These are phyloP conservation scores for Cadophora gregata DNA, from an alignment of 2,329 filamentous ascomycete genomes.

Conservation along the genomic window DNA sequence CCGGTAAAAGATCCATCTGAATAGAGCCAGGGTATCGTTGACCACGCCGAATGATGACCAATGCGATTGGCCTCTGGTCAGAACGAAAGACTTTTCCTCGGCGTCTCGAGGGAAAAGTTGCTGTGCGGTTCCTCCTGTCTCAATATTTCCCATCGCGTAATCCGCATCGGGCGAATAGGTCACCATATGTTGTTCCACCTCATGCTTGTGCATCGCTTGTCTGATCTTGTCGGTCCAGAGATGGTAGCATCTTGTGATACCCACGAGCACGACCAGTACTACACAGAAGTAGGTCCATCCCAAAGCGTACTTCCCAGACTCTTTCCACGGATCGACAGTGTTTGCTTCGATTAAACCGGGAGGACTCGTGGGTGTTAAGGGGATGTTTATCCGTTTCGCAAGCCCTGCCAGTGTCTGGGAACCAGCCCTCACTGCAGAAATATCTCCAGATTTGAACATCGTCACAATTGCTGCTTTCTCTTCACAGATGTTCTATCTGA, in stretches of 20 bases:
- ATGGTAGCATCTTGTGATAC: slow-evolving; percentile 79
- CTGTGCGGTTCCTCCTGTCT: slow-evolving; percentile 60
- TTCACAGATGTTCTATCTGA: slow-evolving; percentile 12
- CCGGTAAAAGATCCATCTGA: slow-evolving; percentile 87
- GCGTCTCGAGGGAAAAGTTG: slow-evolving; percentile 73
- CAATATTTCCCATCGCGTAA: slow-evolving; percentile 65
- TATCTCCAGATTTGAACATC: slow-evolving; percentile 30
- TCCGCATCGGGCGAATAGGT: slow-evolving; percentile 60
- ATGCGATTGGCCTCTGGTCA: slow-evolving; percentile 68
- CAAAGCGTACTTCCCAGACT: slow-evolving; percentile 84
- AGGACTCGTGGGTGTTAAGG: slow-evolving; percentile 63
- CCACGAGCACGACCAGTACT: slow-evolving; percentile 69
- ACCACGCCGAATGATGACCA: slow-evolving; percentile 75
- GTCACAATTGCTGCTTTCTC: slow-evolving; percentile 12
- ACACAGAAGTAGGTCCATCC: slow-evolving; percentile 90
- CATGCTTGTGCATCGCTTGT: slow-evolving; percentile 86
- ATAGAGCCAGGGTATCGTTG: slow-evolving; percentile 82
- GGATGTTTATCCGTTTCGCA: slow-evolving; percentile 60
- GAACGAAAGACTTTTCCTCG: slow-evolving; percentile 58
- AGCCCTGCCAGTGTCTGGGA: slow-evolving; percentile 40
- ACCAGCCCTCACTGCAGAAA: slow-evolving; percentile 33
- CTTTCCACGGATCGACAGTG: slow-evolving; percentile 76
- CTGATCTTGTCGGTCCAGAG: slow-evolving; percentile 93
- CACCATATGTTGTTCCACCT: slow-evolving; percentile 70
- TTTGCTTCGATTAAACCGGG: slow-evolving; percentile 66